Evolutionary conservation across 768 basidiomycete species (phyloP), one percentile per base, ranked within the genome.

Genomic region (Xerocomus brunneocitrinus): DNA sequence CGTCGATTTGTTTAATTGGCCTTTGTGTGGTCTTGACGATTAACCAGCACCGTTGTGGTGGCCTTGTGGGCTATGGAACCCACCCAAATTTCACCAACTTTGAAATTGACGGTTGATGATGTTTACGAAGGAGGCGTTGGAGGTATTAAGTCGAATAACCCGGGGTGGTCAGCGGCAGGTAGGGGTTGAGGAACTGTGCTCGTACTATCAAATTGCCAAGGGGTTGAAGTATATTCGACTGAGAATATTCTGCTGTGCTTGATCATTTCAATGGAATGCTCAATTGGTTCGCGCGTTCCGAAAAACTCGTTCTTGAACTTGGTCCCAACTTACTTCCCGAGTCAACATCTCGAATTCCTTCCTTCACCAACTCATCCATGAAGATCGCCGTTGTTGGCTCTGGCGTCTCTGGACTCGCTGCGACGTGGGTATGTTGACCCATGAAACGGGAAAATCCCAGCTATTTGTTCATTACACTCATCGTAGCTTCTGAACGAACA

Each of bases 51-150:
- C 8, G 73, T 82, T 27, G 79, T 82, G 1, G 77, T 90, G 4
- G 84, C 84, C 0, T 68, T 90, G 2, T 91, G 89, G 89, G 75
- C 77, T 0, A 78, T 89, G 79, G 77, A 77, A 38, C 64, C 77
- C 2, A 69, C 69, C 31, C 56, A 72, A 0, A 67, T 85, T 30
- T 62, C 76, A 0, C 85, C 85, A 0, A 73, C 74, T 4, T 66
- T 91, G 25, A 63, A 78, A 50, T 68, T 90, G 5, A 73, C 73
- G 0, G 65, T 84, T 13, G 83, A 89, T 54, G 76, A 71, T 0
- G 68, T 80, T 4, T 78, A 82, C 51, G 83, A 87, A 49, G 85
- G 85, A 25, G 86, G 87, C 12, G 78, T 88, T n/a, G 81, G 80
- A 0, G 64, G 73, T 5, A 74, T 88, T 22, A 68, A 69, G 30